Evolutionary conservation across 768 basidiomycete species (phyloP).

Genomic region (Macrolepiota dolichaula): DNA sequence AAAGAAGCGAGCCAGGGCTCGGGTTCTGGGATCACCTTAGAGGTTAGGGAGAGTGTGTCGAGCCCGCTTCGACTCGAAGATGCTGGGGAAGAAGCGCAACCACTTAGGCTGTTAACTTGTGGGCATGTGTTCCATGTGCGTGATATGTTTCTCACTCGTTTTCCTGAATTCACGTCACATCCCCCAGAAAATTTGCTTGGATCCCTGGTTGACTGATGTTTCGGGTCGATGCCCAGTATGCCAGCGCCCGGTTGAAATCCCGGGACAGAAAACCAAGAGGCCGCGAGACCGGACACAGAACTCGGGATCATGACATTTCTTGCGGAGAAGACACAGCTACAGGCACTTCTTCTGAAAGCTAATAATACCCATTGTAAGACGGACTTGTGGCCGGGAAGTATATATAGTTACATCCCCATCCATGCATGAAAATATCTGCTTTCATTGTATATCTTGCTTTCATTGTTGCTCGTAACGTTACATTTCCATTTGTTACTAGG

Average conservation of each 20-base stretch:
- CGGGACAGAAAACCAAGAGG: constrained; percentile 32
- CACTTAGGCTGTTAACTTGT: constrained; percentile 71
- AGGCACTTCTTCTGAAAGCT: background rate
- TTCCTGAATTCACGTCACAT: background rate
- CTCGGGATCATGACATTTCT: background rate
- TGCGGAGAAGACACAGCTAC: background rate
- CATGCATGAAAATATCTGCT: background rate
- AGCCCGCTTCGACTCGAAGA: constrained; percentile 51
- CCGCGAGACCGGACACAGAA: background rate
- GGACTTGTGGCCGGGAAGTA: background rate
- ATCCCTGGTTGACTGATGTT: constrained; percentile 84
- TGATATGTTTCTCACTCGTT: constrained; percentile 11
- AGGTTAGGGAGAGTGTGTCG: constrained; percentile 11
- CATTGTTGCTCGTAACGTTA: background rate
- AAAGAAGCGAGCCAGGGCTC: background rate
- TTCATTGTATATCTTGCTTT: background rate
- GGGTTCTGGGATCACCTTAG: constrained; percentile 2
- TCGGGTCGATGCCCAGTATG: constrained; percentile 89
- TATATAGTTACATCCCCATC: background rate
- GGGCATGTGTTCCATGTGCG: constrained; percentile 91
- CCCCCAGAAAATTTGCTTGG: constrained; percentile 77
- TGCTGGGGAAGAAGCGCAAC: constrained; percentile 74
- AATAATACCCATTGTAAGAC: background rate
- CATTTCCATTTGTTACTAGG: background rate
- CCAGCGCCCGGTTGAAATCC: constrained; percentile 66